Evolutionary conservation across 1,284 basidiomycete genomes (phyloP), one percentile per base, ranked within the genome.

Genomic region (Rhodotorula mucilaginosa): DNA sequence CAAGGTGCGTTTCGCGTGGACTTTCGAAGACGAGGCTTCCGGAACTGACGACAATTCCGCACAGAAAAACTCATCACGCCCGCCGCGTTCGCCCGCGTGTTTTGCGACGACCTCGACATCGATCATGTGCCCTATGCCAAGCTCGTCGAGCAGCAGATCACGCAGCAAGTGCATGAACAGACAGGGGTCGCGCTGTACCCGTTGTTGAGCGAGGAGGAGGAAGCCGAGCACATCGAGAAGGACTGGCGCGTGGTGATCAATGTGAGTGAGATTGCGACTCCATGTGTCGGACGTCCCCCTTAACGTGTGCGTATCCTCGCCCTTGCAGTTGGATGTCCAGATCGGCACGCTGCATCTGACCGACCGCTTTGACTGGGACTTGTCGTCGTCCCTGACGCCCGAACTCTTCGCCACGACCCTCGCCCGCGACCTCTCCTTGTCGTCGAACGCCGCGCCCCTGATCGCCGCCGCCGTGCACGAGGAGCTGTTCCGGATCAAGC

Each of bases 301-400:
- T 13, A 31, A 61, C 16, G 26, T n/a, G 29, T 13, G 12, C 18
- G 39, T 63, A 54, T 39, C 34, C 29, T 58, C 71, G 39, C 58
- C 39, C 39, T 44, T 52, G 26, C 81, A 97, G 92, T 92, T 99
- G 80, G 95, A 99, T 82, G 92, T 99, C n/a, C 96, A 98, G 81
- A 91, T 99, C 79, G 90, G 90, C 60, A 91, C 90, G 26, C 86
- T 93, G 80, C 92, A 96, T 81, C 86, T 99, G 1, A 85, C 90
- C 69, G 96, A 99, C 82, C 91, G 95, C 75, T 92, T 99, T 78
- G 97, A 99, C 82, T 99, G 97, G 97, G 96, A 99, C 81, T 86
- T 99, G 12, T 87, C 93, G 47, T 97, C 95, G 0, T 86, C 90
- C 0, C 87, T 98, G 23, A 95, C 94, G 0, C 96, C 96, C 0